phyloP scores from a whole-genome alignment of 805 yeast genomes.

The Cyberlindnera nakhonratchasimensis region DNA sequence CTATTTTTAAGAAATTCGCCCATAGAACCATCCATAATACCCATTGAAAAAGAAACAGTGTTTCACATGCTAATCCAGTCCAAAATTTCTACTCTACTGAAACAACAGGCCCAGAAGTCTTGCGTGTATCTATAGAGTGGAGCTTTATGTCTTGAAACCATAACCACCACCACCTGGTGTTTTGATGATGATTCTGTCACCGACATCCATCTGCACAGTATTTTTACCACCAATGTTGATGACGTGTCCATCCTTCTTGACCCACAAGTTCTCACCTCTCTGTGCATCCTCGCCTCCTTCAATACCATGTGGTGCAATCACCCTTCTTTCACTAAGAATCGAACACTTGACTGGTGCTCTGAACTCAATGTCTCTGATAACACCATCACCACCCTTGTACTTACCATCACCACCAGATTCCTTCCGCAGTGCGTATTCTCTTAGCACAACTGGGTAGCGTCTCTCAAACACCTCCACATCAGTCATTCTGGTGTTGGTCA shows the following conservation, averaged over 20 bases:
- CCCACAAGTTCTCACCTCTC: slow-evolving; percentile 65
- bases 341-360: slow-evolving; percentile 68
- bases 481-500: slow-evolving; percentile 91
- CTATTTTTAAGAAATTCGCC: no score
- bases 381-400: slow-evolving; percentile 81
- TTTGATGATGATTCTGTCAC: slow-evolving; percentile 62
- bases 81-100: no score
- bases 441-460: slow-evolving; percentile 78
- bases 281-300: slow-evolving; percentile 76
- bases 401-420: slow-evolving; percentile 81
- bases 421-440: slow-evolving; percentile 63
- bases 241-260: slow-evolving; percentile 33
- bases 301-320: slow-evolving; percentile 81
- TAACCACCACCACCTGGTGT: slow-evolving; percentile 92
- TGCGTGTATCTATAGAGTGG: no score
- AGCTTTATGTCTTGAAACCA: slow-evolving; percentile 36
- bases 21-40: no score
- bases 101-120: no score
- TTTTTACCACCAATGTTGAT: slow-evolving; percentile 70
- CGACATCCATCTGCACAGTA: slow-evolving; percentile 50
- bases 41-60: no score
- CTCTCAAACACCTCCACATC: slow-evolving; percentile 88
- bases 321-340: slow-evolving; percentile 81
- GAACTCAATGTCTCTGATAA: slow-evolving; percentile 80
- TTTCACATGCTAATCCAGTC: not conserved